Conservation (phyloP, 345 rosid genomes). For the Eucalyptus urophylla region DNA sequence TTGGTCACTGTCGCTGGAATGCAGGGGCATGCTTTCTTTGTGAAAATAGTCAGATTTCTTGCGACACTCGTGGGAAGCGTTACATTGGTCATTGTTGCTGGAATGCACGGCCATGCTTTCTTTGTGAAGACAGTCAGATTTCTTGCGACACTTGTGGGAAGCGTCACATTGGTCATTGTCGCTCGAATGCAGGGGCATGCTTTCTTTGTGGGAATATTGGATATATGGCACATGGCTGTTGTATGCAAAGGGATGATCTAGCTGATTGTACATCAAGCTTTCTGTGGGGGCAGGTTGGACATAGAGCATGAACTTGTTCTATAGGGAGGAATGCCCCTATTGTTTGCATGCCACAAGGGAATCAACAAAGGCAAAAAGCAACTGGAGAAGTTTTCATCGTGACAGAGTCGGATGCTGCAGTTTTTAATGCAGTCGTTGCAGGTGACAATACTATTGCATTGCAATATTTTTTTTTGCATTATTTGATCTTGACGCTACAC, state of each 20-base stretch:
- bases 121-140: background rate
- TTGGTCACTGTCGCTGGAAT: no score
- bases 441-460: background rate
- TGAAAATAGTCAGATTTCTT: background rate
- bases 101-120: no score
- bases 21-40: no score
- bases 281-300: background rate
- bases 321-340: background rate
- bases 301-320: background rate
- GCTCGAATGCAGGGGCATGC: no score
- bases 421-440: background rate
- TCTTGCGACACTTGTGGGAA: no score
- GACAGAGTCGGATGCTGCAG: background rate
- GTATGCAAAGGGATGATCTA: background rate
- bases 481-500: background rate
- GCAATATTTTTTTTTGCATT: background rate
- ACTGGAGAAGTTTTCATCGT: background rate
- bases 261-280: background rate
- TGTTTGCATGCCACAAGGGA: background rate
- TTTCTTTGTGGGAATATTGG: background rate
- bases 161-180: no score
- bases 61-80: no score
- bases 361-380: background rate
- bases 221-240: background rate
- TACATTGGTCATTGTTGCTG: no score